These are phyloP conservation scores for Apiospora koreana DNA, from an alignment of 2,329 filamentous ascomycete genomes.

Conservation along the genomic window DNA sequence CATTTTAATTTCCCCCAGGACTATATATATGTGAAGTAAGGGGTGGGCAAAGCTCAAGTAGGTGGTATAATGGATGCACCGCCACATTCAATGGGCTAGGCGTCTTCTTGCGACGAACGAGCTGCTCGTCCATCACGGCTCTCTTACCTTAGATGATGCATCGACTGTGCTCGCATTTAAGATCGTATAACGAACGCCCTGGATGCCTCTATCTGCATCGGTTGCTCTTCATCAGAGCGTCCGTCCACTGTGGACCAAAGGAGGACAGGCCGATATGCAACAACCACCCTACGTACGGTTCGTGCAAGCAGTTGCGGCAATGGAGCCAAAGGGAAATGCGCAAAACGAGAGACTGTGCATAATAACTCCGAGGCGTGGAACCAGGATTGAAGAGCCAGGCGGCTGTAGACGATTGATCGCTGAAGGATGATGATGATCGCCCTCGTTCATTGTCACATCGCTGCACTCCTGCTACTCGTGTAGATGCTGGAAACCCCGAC, in stretches of 20 bases:
- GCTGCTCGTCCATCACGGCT: background rate
- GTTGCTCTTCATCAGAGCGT: background rate
- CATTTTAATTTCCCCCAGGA: no score
- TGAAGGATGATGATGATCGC: background rate
- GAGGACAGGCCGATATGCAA: background rate
- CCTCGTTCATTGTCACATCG: background rate
- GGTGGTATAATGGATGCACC: background rate
- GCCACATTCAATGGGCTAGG: background rate
- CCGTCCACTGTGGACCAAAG: background rate
- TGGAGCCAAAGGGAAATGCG: background rate
- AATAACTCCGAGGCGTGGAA: background rate
- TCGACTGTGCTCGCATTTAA: background rate
- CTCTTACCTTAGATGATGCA: background rate
- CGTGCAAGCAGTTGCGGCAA: background rate
- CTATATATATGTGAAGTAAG: background rate
- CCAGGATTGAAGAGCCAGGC: background rate
- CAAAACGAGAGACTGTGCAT: background rate
- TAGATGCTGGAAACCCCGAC: background rate
- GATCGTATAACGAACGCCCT: background rate
- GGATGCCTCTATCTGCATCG: background rate
- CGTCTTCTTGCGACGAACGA: background rate
- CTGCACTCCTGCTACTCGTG: background rate
- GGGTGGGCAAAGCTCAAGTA: background rate
- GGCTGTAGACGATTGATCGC: background rate
- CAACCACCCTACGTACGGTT: background rate